Evolutionary conservation across 495 filamentous ascomycete genomes (phyloP), one percentile per base, ranked within the genome.

Genomic region (Ramalina peruviana): DNA sequence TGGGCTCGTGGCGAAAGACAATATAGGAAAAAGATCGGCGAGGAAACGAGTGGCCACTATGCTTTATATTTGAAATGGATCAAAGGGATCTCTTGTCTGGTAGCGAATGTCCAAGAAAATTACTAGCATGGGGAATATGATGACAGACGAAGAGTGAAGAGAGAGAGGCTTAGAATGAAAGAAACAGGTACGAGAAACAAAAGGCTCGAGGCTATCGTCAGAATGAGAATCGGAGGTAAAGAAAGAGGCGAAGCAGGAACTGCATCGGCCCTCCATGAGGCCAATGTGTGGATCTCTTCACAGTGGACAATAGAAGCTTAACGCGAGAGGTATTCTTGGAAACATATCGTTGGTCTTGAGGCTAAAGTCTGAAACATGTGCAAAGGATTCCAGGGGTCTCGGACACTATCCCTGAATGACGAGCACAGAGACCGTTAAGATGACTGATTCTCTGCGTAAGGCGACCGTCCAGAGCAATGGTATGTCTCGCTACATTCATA

Each of bases 181-280:
- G 50, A 36, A 17, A 51, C 26, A 20, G 25, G 38, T 33, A 46
- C 17, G 37, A 46, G 48, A 50, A 20, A 52, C 26, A 59, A 45
- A 36, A 56, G 51, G 46, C 53, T 43, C 45, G 36, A 43, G 36
- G 12, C 4, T 38, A 17, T 37, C 26, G 16, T 27, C 20, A 9
- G 50, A 46, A 52, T 25, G 49, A 33, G 45, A 43, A 49, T 16
- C 42, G 19, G 40, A 41, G 36, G 51, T 17, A 43, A 53, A 36
- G 13, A 38, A 39, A 26, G 54, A 56, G 54, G 54, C 54, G 54
- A 52, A 56, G 54, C 49, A 56, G 41, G 30, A 33, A 26, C 15
- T 26, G 41, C 37, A 9, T 46, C 42, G 42, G 21, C 6, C n/a
- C 37, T 37, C 45, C 33, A 36, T 27, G 26, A 36, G 45, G 45